These are phyloP conservation scores for Hydnum rufescens DNA, from an alignment of 768 basidiomycete genomes.

Conservation along the genomic window DNA sequence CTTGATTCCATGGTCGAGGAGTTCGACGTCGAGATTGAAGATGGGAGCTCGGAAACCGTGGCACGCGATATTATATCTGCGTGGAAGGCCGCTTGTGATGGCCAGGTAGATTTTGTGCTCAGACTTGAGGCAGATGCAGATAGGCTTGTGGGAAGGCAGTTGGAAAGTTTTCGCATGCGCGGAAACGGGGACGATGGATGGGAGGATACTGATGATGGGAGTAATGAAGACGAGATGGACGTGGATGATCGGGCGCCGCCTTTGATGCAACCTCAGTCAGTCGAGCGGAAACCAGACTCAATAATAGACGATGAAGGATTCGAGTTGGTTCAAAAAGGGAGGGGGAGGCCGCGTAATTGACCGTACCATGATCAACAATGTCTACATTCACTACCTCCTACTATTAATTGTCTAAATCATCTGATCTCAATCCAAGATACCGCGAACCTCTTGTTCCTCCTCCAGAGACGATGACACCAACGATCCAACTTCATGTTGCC, in stretches of 20 bases:
- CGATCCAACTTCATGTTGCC: too few relatives aligned
- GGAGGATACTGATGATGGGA: constrained; percentile 23
- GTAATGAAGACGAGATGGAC: constrained; percentile 19
- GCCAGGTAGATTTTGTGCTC: constrained; percentile 29
- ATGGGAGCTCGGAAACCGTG: constrained; percentile 58
- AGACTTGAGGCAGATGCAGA: constrained; percentile 49
- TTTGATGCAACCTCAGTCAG: constrained; percentile 22
- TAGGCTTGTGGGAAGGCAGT: constrained; percentile 34
- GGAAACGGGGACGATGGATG: constrained; percentile 10
- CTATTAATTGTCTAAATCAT: too few relatives aligned
- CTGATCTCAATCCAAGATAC: too few relatives aligned
- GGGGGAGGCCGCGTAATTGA: too few relatives aligned
- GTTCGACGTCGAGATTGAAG: constrained; percentile 68
- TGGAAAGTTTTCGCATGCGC: constrained; percentile 14
- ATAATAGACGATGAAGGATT: constrained; percentile 89
- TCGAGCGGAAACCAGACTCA: constrained; percentile 31
- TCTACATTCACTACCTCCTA: too few relatives aligned
- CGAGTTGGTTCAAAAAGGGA: constrained; percentile 38
- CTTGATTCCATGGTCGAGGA: constrained; percentile 75
- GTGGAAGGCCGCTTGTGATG: constrained; percentile 27
- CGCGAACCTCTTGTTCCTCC: too few relatives aligned
- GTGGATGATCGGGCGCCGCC: constrained; percentile 24
- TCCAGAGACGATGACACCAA: too few relatives aligned
- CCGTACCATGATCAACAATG: too few relatives aligned
- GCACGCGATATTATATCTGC: constrained; percentile 50